Evolutionary conservation across 148 eudicot genomes (phyloP).

Genomic region (Tetragonia tetragonoides): DNA sequence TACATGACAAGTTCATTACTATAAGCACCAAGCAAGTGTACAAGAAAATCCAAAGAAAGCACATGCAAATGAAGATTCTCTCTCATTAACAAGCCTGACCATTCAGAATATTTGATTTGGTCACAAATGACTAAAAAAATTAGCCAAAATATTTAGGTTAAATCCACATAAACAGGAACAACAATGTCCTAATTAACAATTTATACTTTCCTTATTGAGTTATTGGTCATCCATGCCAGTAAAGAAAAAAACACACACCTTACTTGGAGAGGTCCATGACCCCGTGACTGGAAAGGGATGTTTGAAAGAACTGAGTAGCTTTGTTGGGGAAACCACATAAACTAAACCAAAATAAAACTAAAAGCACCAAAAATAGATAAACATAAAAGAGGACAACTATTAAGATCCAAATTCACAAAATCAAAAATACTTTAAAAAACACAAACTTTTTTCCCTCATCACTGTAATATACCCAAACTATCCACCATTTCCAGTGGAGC

Average conservation of each 20-base stretch:
- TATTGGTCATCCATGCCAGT: background rate
- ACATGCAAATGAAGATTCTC: constrained; percentile 20
- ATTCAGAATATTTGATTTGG: background rate
- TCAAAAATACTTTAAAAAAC: background rate
- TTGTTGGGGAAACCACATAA: background rate
- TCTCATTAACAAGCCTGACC: background rate
- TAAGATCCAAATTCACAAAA: background rate
- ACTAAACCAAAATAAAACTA: background rate
- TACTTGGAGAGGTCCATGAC: constrained; percentile 4
- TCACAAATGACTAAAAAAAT: background rate
- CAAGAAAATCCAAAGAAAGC: constrained; percentile 2
- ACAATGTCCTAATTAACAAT: background rate
- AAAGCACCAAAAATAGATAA: background rate
- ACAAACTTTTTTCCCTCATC: too few species aligned
- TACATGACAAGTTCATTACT: background rate
- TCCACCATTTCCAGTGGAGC: too few species aligned
- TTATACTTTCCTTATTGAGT: background rate
- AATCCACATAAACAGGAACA: background rate
- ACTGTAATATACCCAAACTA: too few species aligned
- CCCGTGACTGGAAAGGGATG: constrained; percentile 23
- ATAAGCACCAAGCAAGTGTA: constrained; percentile 11
- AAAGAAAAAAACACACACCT: background rate
- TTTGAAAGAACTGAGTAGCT: background rate
- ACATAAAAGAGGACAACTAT: background rate
- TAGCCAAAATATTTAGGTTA: background rate